Evolutionary conservation across 1,284 basidiomycete species (phyloP).

Genomic region (Austroboletus novae-zelandiae): DNA sequence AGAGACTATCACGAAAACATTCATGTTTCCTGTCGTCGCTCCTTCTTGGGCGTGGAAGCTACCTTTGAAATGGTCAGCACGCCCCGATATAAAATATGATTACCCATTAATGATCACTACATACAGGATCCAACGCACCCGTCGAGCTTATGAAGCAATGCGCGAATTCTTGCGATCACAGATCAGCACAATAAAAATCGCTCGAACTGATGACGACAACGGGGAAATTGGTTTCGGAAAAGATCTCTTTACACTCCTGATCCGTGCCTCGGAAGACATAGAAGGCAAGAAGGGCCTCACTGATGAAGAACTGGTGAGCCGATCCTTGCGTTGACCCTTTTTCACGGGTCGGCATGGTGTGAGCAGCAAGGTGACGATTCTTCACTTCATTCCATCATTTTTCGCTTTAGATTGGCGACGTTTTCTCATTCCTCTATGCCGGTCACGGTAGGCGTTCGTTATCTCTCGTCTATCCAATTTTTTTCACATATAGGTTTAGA

Average conservation of each 20-base stretch:
- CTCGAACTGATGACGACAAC: constrained; percentile 20
- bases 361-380: too few species aligned
- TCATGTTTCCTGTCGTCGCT: constrained; percentile 25
- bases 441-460: constrained; percentile 44
- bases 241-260: constrained; percentile 49
- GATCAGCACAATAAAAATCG: constrained; percentile 35
- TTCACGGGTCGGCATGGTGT: too few species aligned
- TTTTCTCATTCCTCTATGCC: constrained; percentile 51
- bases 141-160: constrained; percentile 26
- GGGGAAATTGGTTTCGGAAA: constrained; percentile 13
- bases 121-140: constrained; percentile 22
- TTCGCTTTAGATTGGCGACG: constrained; percentile 45
- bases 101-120: neutral
- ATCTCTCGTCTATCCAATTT: neutral
- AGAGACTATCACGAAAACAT: constrained; percentile 34
- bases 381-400: too few species aligned
- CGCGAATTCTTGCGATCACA: constrained; percentile 41
- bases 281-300: constrained; percentile 41
- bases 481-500: constrained; percentile 31
- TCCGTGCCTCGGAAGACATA: constrained; percentile 46
- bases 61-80: neutral
- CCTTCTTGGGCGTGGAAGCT: constrained; percentile 37
- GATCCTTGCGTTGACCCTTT: too few species aligned
- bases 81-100: neutral
- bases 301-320: constrained; percentile 46